Evolutionary conservation across 2,329 filamentous ascomycete species (phyloP).

Genomic region (Colletotrichum simmondsii): DNA sequence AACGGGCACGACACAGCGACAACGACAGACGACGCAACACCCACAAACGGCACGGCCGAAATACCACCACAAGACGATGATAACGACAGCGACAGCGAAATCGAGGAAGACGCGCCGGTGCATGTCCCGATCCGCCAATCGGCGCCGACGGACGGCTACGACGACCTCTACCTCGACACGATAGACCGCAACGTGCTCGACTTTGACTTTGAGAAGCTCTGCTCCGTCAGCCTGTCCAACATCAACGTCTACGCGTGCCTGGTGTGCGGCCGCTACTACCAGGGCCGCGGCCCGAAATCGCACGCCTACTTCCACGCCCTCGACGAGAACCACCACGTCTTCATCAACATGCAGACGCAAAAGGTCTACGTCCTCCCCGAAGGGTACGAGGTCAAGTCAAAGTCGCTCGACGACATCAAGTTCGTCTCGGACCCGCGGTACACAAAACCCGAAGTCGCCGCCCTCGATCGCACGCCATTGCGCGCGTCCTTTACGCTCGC

Average conservation of each 20-base stretch:
- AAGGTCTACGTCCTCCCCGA: conserved; percentile 93
- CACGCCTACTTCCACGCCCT: conserved; percentile 98
- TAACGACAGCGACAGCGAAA: conserved; percentile 51
- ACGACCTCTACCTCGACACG: conserved; percentile 96
- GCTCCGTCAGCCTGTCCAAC: conserved; percentile 94
- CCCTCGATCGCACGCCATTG: conserved; percentile 73
- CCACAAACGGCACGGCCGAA: conserved; percentile 37
- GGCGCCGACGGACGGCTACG: conserved; percentile 87
- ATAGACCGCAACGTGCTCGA: conserved; percentile 93
- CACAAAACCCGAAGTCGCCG: conserved; percentile 80
- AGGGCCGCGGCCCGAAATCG: conserved; percentile 91
- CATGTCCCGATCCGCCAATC: conserved; percentile 73
- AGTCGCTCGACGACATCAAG: conserved; percentile 97
- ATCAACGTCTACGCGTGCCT: conserved; percentile 99
- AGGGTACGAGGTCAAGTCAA: conserved; percentile 95
- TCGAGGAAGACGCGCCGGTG: conserved; percentile 49
- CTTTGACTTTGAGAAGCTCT: conserved; percentile 99
- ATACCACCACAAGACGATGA: conserved; percentile 35
- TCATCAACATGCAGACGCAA: conserved; percentile 96
- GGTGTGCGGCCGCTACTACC: conserved; percentile 97
- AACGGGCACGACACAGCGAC: conserved; percentile 41
- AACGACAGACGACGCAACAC: conserved; percentile 21
- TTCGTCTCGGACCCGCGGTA: conserved; percentile 95
- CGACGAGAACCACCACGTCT: conserved; percentile 95
- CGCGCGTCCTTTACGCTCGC: conserved; percentile 78